Conservation (phyloP, 192 early-diverging fungal genomes). For the Linnemannia hyalina region DNA sequence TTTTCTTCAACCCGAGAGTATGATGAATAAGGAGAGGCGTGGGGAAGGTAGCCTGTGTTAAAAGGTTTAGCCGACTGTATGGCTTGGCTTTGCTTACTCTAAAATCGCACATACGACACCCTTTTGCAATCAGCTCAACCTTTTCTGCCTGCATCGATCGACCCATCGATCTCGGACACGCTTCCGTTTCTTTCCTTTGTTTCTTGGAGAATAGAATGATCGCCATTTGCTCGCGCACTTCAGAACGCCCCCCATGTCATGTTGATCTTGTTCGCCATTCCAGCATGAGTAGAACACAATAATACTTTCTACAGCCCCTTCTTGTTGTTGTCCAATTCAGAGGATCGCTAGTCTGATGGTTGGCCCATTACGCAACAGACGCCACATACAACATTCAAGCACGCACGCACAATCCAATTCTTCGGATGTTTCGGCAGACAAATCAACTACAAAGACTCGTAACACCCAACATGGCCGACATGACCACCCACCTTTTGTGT, state of each 20-base stretch:
- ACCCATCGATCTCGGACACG: too few species aligned
- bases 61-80: slow-evolving; percentile 9
- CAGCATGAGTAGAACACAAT: too few species aligned
- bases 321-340: background rate
- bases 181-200: too few species aligned
- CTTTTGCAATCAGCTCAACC: too few species aligned
- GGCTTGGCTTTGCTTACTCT: background rate
- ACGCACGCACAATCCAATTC: background rate
- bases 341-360: background rate
- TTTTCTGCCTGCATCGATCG: too few species aligned
- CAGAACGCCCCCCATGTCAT: too few species aligned
- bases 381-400: background rate
- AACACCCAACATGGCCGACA: background rate
- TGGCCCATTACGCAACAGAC: background rate
- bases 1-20: too few species aligned
- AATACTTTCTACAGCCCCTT: too few species aligned
- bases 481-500: background rate
- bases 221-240: too few species aligned
- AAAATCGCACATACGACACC: background rate
- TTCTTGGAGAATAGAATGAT: too few species aligned
- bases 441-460: background rate
- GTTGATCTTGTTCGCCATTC: too few species aligned
- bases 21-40: too few species aligned
- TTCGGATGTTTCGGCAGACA: background rate
- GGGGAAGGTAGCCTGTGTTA: background rate